Evolutionary conservation across 768 basidiomycete genomes (phyloP), one percentile per base, ranked within the genome.

Genomic region (Leccinum boreale): DNA sequence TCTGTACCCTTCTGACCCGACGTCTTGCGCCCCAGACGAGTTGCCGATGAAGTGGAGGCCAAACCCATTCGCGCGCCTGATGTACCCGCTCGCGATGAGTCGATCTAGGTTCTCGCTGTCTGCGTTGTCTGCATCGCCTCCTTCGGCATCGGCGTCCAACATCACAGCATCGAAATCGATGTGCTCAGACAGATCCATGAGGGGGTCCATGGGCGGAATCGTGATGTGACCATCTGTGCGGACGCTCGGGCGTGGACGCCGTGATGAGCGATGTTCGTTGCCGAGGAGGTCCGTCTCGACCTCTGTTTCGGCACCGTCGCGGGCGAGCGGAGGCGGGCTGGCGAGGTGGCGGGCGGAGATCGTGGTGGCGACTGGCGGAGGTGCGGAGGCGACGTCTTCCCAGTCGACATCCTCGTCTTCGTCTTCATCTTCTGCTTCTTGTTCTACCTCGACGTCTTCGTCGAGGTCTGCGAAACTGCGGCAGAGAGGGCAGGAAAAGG

Each of bases 401-500:
- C 67, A 62, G 2, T 67, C 68, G 5, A 60, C n/a, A 15, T 67
- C 70, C 9, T 69, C 63, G 28, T 67, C 70, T 11, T 70, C 63
- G 28, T 70, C 73, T 44, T 73, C 72, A 21, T 53, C 62, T 23
- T 66, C 72, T 1, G 36, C 63, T 42, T 77, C 78, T 14, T 72
- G 58, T 19, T 89, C 87, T 0, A 84, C 76, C 62, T 98, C 96
- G 50, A 97, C 95, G 68, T 98, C 96, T 56, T 93, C 94, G 50
- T 98, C 94, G 17, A 99, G 83, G 70, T 98, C 89, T 14, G 94
- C 94, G 66, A 89, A 99, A 0, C 94, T 94, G 42, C 96, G 81
- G 72, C 96, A 99, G 7, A 99, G 82, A 0, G 96, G 96, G 67
- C 96, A 99, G 14, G 86, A 90, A 76, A 98, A 99, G 6, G 91